These are phyloP conservation scores for Kokia cookei DNA, from an alignment of 441 rosid genomes.

Conservation along the genomic window DNA sequence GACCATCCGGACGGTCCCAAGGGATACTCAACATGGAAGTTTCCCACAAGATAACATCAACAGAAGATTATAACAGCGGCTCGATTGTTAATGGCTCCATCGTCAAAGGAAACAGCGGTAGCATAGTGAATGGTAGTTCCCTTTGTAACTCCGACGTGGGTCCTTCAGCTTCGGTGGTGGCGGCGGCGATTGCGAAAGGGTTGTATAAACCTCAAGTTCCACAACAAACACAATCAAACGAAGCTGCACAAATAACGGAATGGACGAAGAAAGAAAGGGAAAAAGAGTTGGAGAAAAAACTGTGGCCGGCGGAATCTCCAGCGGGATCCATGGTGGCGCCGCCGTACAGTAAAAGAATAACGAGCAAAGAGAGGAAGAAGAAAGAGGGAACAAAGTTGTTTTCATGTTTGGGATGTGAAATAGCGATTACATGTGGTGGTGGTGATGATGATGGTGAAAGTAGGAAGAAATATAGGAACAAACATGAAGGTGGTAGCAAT, in stretches of 20 bases:
- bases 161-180: conserved; percentile 90
- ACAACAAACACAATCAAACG: not conserved
- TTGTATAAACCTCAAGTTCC: conserved; percentile 37
- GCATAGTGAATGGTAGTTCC: conserved; percentile 70
- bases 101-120: conserved; percentile 23
- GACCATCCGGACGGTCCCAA: conserved; percentile 80
- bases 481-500: conserved; percentile 21
- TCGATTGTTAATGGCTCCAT: conserved; percentile 12
- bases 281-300: conserved; percentile 55
- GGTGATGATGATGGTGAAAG: conserved; percentile 38
- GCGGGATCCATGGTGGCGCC: conserved; percentile 6
- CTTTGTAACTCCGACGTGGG: conserved; percentile 66
- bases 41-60: conserved; percentile 29
- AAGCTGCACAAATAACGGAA: not conserved
- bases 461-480: conserved; percentile 2
- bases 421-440: conserved; percentile 76
- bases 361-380: conserved; percentile 21
- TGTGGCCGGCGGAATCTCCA: conserved; percentile 58
- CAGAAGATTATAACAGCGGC: conserved; percentile 21
- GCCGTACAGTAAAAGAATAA: not conserved
- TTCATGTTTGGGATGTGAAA: conserved; percentile 80
- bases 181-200: conserved; percentile 90
- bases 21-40: conserved; percentile 80
- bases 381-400: conserved; percentile 45
- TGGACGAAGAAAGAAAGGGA: conserved; percentile 24